Evolutionary conservation across 441 rosid species (phyloP).

Genomic region (Rhodomyrtus psidioides): DNA sequence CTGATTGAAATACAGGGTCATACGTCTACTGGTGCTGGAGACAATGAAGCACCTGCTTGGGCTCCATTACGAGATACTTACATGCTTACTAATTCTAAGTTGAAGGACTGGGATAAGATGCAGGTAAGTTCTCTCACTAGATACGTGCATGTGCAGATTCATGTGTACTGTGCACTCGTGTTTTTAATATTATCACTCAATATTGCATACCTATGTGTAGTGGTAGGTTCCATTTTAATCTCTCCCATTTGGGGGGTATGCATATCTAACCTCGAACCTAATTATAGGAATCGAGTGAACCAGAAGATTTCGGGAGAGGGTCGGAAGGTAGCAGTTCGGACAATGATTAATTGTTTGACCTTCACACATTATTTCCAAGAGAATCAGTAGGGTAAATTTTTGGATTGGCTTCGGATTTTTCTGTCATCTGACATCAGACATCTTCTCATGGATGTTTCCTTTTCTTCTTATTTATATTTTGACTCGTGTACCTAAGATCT

Average conservation of each 20-base stretch:
- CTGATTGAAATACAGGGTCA: conserved; percentile 27
- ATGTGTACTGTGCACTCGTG: neutral
- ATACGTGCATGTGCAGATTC: neutral
- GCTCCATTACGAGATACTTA: conserved; percentile 88
- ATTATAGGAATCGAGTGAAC: conserved; percentile 35
- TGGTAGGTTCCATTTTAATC: neutral
- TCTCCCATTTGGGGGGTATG: neutral
- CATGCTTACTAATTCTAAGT: conserved; percentile 83
- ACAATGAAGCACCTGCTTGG: conserved; percentile 69
- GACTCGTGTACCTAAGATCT: neutral
- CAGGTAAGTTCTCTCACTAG: conserved; percentile 28
- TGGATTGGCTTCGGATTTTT: neutral
- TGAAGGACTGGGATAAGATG: conserved; percentile 88
- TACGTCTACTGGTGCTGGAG: conserved; percentile 17
- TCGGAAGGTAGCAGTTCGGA: conserved; percentile 65
- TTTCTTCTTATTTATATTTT: neutral
- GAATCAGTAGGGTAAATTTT: neutral
- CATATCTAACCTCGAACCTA: neutral
- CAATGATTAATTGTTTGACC: conserved; percentile 24
- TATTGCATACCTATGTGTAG: neutral
- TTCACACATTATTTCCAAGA: neutral
- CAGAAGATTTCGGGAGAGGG: conserved; percentile 34
- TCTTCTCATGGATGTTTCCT: neutral
- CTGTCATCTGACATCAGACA: neutral
- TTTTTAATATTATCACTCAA: neutral